Evolutionary conservation across 2,329 filamentous ascomycete genomes (phyloP), one percentile per base, ranked within the genome.

Genomic region (Claviceps cyperi): DNA sequence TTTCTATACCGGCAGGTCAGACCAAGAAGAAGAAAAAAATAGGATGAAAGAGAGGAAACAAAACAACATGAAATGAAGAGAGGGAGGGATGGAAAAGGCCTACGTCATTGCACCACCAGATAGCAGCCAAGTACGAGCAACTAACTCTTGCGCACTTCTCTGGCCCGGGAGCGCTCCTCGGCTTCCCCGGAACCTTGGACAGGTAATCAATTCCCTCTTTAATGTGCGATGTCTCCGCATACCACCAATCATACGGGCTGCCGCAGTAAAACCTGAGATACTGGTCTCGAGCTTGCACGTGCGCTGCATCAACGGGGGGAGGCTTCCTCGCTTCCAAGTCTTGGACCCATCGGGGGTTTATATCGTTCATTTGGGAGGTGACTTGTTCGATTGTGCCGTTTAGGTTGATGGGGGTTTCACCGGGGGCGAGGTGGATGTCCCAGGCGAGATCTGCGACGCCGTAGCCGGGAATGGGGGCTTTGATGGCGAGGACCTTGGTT

Each of bases 61-160:
- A 39, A 4, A 17, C 8, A 19, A 11, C 7, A 19, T 8, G 15
- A 37, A 32, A 15, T 28, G 17, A 11, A 32, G 9, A 4, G 8
- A 8, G 3, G 2, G 8, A 3, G 24, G 8, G 2, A 8, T 1
- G 24, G 22, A 6, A 8, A 7, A 11, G 28, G 9, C 48, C 14
- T 46, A 47, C 43, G 44, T 53, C 46, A 45, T 52, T 46, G 43
- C 48, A 50, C 48, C 48, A 50, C 48, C 48, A 50, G 32, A 50
- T 50, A 4, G 43, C 35, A 11, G 21, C 28, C 11, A 21, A 5
- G 5, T 24, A 46, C 11, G 48, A 41, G n/a, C 48, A 50, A 19
- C 48, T 50, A 9, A 46, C 32, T 21, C 47, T 39, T 3, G 19
- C 36, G n/a, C 48, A 50, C 22, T 9, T 35, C 14, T 14, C 19